Evolutionary conservation across 768 basidiomycete species (phyloP).

Genomic region (Dentipellis fragilis): DNA sequence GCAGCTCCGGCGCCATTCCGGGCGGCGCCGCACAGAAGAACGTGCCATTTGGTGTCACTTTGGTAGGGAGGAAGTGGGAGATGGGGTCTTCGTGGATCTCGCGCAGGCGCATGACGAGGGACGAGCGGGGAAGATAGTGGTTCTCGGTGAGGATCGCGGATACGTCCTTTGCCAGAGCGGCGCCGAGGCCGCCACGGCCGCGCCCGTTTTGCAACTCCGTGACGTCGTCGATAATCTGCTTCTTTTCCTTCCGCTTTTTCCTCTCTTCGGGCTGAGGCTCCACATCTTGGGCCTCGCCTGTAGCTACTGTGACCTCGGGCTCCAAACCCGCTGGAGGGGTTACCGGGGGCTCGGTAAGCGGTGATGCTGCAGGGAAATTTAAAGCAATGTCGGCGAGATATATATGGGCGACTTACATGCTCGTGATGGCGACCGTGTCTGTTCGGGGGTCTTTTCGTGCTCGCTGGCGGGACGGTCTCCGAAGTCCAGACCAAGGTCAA

Average conservation of each 20-base stretch:
- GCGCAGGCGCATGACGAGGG: conserved; percentile 76
- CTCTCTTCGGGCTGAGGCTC: conserved; percentile 21
- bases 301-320: conserved; percentile 39
- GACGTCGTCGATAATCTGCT: conserved; percentile 83
- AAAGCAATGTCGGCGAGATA: background rate
- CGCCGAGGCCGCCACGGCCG: conserved; percentile 40
- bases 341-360: conserved; percentile 60
- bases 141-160: conserved; percentile 72
- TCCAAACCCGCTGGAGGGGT: conserved; percentile 65
- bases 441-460: conserved; percentile 44
- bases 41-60: conserved; percentile 56
- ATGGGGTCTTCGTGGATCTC: conserved; percentile 81
- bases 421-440: conserved; percentile 47
- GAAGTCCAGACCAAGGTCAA: conserved; percentile 66
- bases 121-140: conserved; percentile 76
- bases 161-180: conserved; percentile 44
- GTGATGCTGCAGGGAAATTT: conserved; percentile 45
- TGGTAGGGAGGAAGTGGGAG: conserved; percentile 78
- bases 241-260: conserved; percentile 61
- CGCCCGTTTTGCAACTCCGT: conserved; percentile 72
- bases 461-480: conserved; percentile 42
- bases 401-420: conserved; percentile 40
- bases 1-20: conserved; percentile 72
- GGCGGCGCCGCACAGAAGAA: conserved; percentile 83
- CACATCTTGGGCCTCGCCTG: conserved; percentile 32